These are phyloP conservation scores for Rhynchosporium secalis DNA, from an alignment of 2,329 filamentous ascomycete species.

Conservation along the genomic window DNA sequence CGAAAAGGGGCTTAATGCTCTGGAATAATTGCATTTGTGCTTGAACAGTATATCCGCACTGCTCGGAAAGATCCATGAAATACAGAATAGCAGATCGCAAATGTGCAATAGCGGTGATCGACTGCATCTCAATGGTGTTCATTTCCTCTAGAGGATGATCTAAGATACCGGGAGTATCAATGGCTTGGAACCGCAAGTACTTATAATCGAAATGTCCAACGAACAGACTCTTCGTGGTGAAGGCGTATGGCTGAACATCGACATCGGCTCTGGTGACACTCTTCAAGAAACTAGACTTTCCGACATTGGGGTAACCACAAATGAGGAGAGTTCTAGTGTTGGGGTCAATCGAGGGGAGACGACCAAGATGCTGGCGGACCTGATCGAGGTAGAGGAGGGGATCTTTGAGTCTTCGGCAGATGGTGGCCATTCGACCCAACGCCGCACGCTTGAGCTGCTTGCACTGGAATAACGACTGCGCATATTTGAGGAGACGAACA, in stretches of 20 bases:
- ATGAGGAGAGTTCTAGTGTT: constrained; percentile 96
- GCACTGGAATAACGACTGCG: constrained; percentile 95
- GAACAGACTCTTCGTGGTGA: constrained; percentile 96
- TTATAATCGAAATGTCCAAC: constrained; percentile 99
- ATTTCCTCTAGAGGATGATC: constrained; percentile 98
- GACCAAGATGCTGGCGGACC: constrained; percentile 92
- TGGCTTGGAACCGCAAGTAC: constrained; percentile 85
- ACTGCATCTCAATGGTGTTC: constrained; percentile 99
- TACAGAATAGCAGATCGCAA: constrained; percentile 92
- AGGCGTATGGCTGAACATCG: constrained; percentile 95
- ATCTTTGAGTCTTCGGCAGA: constrained; percentile 92
- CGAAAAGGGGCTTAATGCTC: constrained; percentile 94
- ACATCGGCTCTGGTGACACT: constrained; percentile 93
- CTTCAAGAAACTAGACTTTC: constrained; percentile 94
- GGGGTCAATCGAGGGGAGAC: constrained; percentile 97
- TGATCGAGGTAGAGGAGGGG: constrained; percentile 94
- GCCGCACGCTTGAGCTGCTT: constrained; percentile 97
- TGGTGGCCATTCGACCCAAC: constrained; percentile 96
- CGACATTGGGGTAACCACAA: constrained; percentile 95
- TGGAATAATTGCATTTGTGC: constrained; percentile 95
- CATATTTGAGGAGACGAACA: constrained; percentile 93
- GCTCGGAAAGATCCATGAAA: constrained; percentile 97
- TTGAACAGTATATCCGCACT: constrained; percentile 90
- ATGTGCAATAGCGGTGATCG: constrained; percentile 96
- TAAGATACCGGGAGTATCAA: constrained; percentile 97